Evolutionary conservation across 169 alveolate species (phyloP), one percentile per base, ranked within the genome.

Genomic region (Plasmodium chabaudi): DNA sequence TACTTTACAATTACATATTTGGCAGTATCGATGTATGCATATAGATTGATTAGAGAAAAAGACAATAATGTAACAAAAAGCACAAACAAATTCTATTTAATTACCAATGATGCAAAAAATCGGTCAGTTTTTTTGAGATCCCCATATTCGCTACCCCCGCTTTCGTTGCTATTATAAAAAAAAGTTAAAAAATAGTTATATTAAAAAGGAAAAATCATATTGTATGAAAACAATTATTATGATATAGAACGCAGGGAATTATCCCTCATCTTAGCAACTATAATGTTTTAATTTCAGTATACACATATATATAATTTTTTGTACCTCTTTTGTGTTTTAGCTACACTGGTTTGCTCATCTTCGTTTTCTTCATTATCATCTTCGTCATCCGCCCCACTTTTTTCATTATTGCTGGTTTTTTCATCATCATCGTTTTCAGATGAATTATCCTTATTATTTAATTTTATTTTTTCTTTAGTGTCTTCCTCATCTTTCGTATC

Each of bases 61-160:
- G 4, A 34, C 4, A 34, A 34, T 3, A 34, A 34, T 34, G 42
- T 34, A 34, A 34, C 0, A 34, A 34, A 34, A 34, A 34, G 4
- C 42, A 34, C 42, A 34, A 34, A 34, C 0, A 3, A 0, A 34
- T 34, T 34, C 42, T 34, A 34, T 34, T 23, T 42, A 27, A 42
- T 64, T 79, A 79, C 89, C 79, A 79, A 27, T 21, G 89, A 79
- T 17, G 89, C 67, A 67, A 79, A 79, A 46, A 79, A 13, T 9
- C 89, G 89, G 19, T 79, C 89, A 49, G 65, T 79, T 59, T 79
- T 79, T 60, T 79, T 79, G n/a, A 65, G 53, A 42, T 79, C 82
- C 34, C 89, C 56, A n/a, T 27, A 17, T 53, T 53, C 89, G 46
- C 89, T 79, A 47, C 65, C 4, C 13, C 19, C 84, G 68, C 89